A percentile compares a stretch with the other conserved stretches of the same genome.
Evolutionary conservation across 192 early-diverging fungal genomes (phyloP).

Genomic region (Rhizophagus clarus): DNA sequence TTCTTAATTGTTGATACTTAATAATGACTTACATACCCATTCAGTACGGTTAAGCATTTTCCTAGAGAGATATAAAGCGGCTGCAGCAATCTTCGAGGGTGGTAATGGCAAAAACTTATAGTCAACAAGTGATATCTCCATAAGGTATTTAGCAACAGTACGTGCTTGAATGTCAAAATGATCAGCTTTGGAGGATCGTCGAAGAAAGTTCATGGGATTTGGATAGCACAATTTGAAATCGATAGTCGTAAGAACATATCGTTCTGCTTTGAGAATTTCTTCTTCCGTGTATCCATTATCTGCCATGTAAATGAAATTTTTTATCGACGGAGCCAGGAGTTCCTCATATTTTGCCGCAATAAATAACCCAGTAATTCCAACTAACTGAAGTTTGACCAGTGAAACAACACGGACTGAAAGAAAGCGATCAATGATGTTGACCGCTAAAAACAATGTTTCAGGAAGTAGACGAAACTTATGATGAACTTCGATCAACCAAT

Average conservation of each 20-base stretch:
- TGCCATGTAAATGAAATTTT: conserved; percentile 85
- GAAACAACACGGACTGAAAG: conserved; percentile 84
- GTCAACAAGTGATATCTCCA: conserved; percentile 92
- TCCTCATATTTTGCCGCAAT: conserved; percentile 97
- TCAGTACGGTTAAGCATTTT: conserved; percentile 71
- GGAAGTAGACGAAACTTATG: conserved; percentile 87
- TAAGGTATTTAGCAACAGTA: conserved; percentile 92
- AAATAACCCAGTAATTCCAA: conserved; percentile 88
- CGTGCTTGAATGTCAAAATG: conserved; percentile 89
- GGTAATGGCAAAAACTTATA: conserved; percentile 70
- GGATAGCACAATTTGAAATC: conserved; percentile 89
- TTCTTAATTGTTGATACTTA: background rate
- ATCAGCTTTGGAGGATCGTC: conserved; percentile 87
- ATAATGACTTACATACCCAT: conserved; percentile 60
- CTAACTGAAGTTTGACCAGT: conserved; percentile 88
- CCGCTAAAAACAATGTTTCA: conserved; percentile 91
- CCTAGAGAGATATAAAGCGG: conserved; percentile 78
- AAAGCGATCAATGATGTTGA: conserved; percentile 96
- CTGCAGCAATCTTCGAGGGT: conserved; percentile 79
- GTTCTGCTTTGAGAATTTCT: conserved; percentile 90
- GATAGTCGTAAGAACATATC: conserved; percentile 85
- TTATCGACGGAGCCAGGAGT: conserved; percentile 76
- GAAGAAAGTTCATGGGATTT: conserved; percentile 89
- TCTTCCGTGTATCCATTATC: conserved; percentile 77
- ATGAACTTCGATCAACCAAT: conserved; percentile 96